A percentile compares a stretch with the other conserved stretches of the same genome.
These are phyloP conservation scores for Eucalyptus polybractea DNA, from an alignment of 345 rosid species.

Conservation along the genomic window DNA sequence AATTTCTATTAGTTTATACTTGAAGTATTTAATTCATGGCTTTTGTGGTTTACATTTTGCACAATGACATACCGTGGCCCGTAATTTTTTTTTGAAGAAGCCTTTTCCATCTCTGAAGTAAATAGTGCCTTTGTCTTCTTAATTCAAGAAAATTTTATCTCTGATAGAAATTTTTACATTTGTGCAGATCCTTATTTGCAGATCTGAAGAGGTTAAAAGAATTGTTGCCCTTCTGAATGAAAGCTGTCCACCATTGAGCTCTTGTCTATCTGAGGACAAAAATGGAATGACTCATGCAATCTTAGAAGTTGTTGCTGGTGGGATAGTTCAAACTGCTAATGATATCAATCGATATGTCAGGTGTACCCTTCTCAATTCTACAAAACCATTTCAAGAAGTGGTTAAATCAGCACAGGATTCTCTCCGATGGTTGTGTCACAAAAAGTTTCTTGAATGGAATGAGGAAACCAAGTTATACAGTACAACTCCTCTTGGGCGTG, in stretches of 20 bases:
- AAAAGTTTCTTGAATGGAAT: constrained; percentile 89
- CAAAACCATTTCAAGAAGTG: constrained; percentile 84
- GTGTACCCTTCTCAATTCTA: constrained; percentile 95
- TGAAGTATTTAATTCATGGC: neutral
- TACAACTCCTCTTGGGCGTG: constrained; percentile 90
- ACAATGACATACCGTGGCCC: neutral
- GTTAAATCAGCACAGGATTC: constrained; percentile 99
- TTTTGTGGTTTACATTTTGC: neutral
- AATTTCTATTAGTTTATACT: neutral
- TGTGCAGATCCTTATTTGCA: constrained; percentile 75
- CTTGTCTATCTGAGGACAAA: constrained; percentile 95
- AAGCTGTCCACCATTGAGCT: constrained; percentile 79
- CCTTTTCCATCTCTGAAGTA: neutral
- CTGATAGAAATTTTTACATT: neutral
- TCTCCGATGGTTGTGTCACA: constrained; percentile 91
- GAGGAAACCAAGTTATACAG: constrained; percentile 82
- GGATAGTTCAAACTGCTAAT: constrained; percentile 86
- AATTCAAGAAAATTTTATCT: neutral
- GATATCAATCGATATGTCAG: constrained; percentile 92
- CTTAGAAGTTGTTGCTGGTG: constrained; percentile 97
- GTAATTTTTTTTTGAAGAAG: neutral
- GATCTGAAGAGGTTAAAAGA: constrained; percentile 74
- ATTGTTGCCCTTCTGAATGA: constrained; percentile 70
- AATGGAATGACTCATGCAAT: constrained; percentile 99
- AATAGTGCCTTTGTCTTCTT: neutral